Evolutionary conservation across 495 filamentous ascomycete genomes (phyloP), one percentile per base, ranked within the genome.

Genomic region (Aspergillus taichungensis): DNA sequence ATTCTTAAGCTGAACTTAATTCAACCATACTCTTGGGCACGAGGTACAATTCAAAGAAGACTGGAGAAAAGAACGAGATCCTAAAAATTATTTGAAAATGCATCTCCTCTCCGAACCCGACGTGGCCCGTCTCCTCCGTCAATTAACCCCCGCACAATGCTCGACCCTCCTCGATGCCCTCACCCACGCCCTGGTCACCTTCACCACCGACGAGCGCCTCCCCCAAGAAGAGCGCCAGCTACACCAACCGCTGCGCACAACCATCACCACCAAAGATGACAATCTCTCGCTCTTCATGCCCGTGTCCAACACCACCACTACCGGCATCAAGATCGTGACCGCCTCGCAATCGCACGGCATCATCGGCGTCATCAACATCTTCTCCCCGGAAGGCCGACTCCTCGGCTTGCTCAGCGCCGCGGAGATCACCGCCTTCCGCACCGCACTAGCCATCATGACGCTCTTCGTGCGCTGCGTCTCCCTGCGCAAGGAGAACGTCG

Each of bases 221-320:
- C 48, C 57, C 30, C 54, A 33, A 31, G 43, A 49, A 13, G 55
- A 60, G 13, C 54, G 51, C 29, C 46, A 53, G 8, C 72, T 76
- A 38, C 82, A 87, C 49, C 88, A 95, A 55, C 90, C 91, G 5
- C 76, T 82, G 42, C 79, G 91, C 31, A 84, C 82, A 2, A 72
- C 79, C 2, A 75, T 91, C 45, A 71, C 69, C 30, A 76, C 69
- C 8, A 84, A 83, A 59, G 79, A 84, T 30, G 72, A 65, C 34
- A 67, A 82, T 42, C 87, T 84, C 3, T 92, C 85, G 5, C 74
- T 97, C 28, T 94, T 95, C 64, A 98, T 96, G 92, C 92, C 92
- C 1, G 86, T 87, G 3, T 78, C 72, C 32, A 72, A 74, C 46
- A 73, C 68, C 29, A 61, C 64, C 34, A 76, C 60, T 30, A 69